Evolutionary conservation across 176 grass and related monocot genomes (phyloP).

Genomic region (Carex scoparia): DNA sequence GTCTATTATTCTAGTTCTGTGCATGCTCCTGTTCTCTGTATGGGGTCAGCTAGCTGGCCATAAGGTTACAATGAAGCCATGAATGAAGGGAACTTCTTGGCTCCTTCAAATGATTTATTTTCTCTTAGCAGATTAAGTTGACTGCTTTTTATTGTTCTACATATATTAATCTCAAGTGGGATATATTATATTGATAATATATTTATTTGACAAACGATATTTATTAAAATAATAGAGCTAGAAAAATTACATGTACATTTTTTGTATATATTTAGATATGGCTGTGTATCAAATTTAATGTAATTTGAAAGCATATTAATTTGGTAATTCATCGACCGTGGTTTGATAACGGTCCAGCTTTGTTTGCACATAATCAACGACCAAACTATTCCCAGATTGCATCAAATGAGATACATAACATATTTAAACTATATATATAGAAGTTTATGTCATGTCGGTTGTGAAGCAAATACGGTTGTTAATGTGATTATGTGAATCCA

Average conservation of each 20-base stretch:
- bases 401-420: not conserved
- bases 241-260: not conserved
- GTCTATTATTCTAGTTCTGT: not conserved
- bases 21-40: not conserved
- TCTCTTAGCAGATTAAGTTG: too few relatives aligned
- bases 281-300: not conserved
- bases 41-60: too few relatives aligned
- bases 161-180: too few relatives aligned
- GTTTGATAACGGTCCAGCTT: not conserved
- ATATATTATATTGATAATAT: not conserved
- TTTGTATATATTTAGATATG: not conserved
- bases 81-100: not conserved
- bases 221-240: not conserved
- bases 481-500: not conserved
- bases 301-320: not conserved
- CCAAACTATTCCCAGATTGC: not conserved
- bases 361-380: not conserved
- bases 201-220: not conserved
- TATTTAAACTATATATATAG: not conserved
- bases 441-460: too few relatives aligned
- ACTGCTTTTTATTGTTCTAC: too few relatives aligned
- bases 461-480: not conserved
- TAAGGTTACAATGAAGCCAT: not conserved
- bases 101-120: too few relatives aligned
- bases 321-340: not conserved